Base-by-base conservation (phyloP, 768 basidiomycete species). In the Butyriboletus loyo region DNA sequence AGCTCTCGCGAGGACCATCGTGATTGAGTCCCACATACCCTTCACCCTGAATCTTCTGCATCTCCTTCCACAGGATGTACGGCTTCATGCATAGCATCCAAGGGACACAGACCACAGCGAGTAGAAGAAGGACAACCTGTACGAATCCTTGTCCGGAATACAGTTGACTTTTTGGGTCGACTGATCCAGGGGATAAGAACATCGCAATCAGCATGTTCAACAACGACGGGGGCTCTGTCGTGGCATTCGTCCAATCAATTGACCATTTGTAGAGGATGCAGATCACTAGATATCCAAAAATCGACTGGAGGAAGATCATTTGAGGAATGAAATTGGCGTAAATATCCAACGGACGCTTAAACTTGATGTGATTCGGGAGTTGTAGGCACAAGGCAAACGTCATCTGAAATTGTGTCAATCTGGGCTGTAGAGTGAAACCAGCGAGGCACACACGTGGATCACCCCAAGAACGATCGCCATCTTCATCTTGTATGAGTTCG, bases 401-500 rank as follows among this genome's bases (percentile, higher is more conserved):
- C 97, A 99, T 99, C 96, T 99, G 58, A 22, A 51, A 62, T 21
- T 40, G 51, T 27, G 42, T 66, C 50, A 57, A 52, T 53, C 54
- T 15, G 50, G 41, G 39, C 24, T 15, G 25, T 34, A 40, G 10
- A 35, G 54, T 36, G 43, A 48, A 50, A 28, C 42, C 34, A 39
- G 36, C 41, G 35, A 38, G 46, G 73, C 85, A 61, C 74, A 22
- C 52, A 98, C 96, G 70, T 99, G 96, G 54, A 89, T 89, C 58
- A 99, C 95, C 69, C 97, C 97, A 48, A 99, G 72, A 32, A 98
- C 83, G 65, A 99, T 86, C 21, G 92, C 90, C 92, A 98, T 93
- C 77, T 99, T 98, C 97, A 99, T 99, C 85, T 98, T 99, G 77
- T 96, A 96, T 35, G 95, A 98, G 73, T 99, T 99, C 47, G 88